Conservation (phyloP, 2,329 filamentous ascomycete genomes). For the Tolypocladium capitatum region DNA sequence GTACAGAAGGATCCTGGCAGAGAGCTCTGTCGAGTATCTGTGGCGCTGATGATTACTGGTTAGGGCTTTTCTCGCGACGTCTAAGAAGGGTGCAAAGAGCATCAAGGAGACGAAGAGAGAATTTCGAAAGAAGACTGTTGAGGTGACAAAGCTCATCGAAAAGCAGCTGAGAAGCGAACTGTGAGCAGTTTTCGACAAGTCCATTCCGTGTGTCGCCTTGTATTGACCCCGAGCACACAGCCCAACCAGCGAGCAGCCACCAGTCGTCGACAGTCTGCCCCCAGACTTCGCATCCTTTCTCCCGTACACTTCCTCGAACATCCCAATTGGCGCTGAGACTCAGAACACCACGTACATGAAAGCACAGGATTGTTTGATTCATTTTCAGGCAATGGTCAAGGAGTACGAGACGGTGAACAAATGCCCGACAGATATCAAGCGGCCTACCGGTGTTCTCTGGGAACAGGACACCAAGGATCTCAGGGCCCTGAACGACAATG, state of each 20-base stretch:
- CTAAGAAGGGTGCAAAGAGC: constrained; percentile 5
- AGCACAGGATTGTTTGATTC: constrained; percentile 4
- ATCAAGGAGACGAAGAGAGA: constrained; percentile 9
- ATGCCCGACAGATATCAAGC: constrained; percentile 7
- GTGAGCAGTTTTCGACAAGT: neutral
- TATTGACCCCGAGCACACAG: neutral
- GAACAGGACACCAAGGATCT: constrained; percentile 18
- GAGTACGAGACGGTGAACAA: constrained; percentile 12
- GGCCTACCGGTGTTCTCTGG: constrained; percentile 18
- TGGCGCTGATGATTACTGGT: neutral
- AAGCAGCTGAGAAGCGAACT: constrained; percentile 2
- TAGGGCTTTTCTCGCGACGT: neutral
- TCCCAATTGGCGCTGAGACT: neutral
- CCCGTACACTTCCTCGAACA: neutral
- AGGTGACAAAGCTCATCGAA: constrained; percentile 11
- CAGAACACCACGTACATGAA: constrained; percentile 1
- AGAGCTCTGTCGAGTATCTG: neutral
- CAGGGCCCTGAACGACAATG: constrained; percentile 13
- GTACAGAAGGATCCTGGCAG: neutral
- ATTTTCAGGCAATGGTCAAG: constrained; percentile 8
- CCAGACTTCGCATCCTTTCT: neutral
- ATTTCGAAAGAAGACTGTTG: constrained; percentile 10
- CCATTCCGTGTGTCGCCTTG: neutral
- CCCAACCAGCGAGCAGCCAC: neutral
- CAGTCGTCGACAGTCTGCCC: neutral